These are phyloP conservation scores for Rosa chinensis DNA, from an alignment of 306 rosid species.

Conservation along the genomic window DNA sequence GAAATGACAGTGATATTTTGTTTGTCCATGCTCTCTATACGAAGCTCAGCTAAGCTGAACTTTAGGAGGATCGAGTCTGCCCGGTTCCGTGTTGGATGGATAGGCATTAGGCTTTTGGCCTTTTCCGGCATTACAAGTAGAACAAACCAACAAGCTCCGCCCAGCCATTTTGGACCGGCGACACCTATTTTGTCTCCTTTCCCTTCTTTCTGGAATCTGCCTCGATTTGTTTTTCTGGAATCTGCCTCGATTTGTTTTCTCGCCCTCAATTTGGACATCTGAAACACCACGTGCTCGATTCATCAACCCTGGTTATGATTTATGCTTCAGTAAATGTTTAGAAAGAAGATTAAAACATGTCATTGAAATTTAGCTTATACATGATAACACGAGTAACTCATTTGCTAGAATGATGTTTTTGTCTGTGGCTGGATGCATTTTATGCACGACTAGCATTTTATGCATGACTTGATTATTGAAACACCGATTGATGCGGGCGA, in stretches of 20 bases:
- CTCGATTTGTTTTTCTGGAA: not conserved
- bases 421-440: not conserved
- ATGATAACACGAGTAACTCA: not conserved
- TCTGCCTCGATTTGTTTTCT: not conserved
- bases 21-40: not conserved
- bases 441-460: not conserved
- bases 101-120: slow-evolving; percentile 23
- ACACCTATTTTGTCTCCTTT: slow-evolving; percentile 39
- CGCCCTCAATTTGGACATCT: slow-evolving; percentile 16
- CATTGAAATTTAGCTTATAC: not conserved
- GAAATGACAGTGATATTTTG: not conserved
- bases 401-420: not conserved
- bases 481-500: not conserved
- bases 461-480: not conserved
- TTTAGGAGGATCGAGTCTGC: slow-evolving; percentile 15
- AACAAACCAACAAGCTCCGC: not conserved
- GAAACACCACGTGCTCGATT: slow-evolving; percentile 41
- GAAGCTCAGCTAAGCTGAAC: not conserved
- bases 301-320: not conserved
- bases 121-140: not conserved
- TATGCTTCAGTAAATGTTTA: not conserved
- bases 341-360: not conserved
- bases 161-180: slow-evolving; percentile 30
- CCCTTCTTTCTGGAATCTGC: not conserved
- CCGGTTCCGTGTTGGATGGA: slow-evolving; percentile 54